Evolutionary conservation across 352 stramenopile species (phyloP).

Genomic region (Phytophthora parvispora): DNA sequence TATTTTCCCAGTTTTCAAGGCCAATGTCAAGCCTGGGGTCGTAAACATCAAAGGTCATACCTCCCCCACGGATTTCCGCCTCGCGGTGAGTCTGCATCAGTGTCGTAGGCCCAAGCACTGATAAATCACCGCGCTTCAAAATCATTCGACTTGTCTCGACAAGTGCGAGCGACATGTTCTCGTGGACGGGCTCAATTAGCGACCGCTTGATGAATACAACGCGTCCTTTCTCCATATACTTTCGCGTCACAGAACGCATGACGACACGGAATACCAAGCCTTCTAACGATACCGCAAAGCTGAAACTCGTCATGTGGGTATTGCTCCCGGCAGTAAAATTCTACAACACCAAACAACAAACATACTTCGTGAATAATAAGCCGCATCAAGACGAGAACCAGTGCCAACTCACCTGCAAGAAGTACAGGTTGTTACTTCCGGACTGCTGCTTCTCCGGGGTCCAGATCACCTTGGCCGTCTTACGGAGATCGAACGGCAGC

Average conservation of each 20-base stretch:
- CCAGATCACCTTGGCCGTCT: conserved; percentile 28
- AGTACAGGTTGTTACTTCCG: neutral
- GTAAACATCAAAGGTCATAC: neutral
- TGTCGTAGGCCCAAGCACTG: conserved; percentile 19
- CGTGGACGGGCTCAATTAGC: conserved; percentile 25
- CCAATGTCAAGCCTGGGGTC: conserved; percentile 13
- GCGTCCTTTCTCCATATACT: conserved; percentile 17
- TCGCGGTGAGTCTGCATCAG: conserved; percentile 32
- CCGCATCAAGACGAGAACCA: too few species aligned
- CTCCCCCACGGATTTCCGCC: conserved; percentile 4
- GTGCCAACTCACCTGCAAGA: conserved; percentile 24
- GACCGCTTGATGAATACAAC: conserved; percentile 22
- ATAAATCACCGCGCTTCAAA: conserved; percentile 17
- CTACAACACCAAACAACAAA: neutral
- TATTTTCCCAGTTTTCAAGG: conserved; percentile 12
- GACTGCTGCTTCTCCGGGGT: neutral
- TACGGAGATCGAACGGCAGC: conserved; percentile 17
- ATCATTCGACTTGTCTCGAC: conserved; percentile 31
- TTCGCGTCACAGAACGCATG: conserved; percentile 15
- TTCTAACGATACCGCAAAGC: conserved; percentile 12
- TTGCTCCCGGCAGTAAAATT: conserved; percentile 16
- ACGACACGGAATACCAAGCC: conserved; percentile 6
- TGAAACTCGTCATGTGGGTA: conserved; percentile 24
- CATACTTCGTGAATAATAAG: too few species aligned
- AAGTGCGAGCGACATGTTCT: neutral